phyloP scores from a whole-genome alignment of 768 basidiomycete genomes.

The Suillus lakei region DNA sequence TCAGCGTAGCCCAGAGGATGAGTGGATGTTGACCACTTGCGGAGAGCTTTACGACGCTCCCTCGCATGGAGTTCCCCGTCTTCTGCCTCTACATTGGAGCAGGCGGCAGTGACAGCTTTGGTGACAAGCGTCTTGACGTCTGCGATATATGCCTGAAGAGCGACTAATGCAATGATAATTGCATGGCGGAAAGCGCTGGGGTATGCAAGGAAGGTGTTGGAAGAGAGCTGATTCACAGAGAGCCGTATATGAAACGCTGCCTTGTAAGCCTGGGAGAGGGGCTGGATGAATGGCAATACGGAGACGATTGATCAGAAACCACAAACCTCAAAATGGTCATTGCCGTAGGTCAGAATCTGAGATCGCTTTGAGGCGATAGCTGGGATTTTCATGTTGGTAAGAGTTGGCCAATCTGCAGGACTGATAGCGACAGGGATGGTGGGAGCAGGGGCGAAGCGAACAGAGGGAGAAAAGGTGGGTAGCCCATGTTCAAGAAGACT shows the following conservation, averaged over 20 bases:
- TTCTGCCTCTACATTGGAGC: neutral
- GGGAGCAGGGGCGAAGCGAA: neutral
- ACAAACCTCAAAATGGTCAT: neutral
- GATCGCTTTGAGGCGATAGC: neutral
- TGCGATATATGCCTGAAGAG: neutral
- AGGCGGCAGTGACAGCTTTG: neutral
- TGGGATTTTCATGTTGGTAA: neutral
- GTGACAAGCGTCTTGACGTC: neutral
- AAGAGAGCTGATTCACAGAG: neutral
- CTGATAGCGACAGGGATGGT: neutral
- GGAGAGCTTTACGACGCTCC: neutral
- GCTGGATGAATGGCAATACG: neutral
- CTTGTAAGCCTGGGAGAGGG: neutral
- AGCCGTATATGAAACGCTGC: neutral
- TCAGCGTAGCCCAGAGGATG: neutral
- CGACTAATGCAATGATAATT: neutral
- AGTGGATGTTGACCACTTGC: neutral
- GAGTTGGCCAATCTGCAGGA: neutral
- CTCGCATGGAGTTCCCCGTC: neutral
- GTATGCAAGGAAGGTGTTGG: neutral
- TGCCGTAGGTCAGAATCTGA: neutral
- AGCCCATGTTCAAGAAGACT: neutral
- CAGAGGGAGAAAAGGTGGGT: neutral
- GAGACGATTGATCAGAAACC: too few species aligned
- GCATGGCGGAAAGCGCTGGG: neutral